Base-by-base conservation (phyloP, 1,139 yeast genomes). In the Suhomyces kunorum region DNA sequence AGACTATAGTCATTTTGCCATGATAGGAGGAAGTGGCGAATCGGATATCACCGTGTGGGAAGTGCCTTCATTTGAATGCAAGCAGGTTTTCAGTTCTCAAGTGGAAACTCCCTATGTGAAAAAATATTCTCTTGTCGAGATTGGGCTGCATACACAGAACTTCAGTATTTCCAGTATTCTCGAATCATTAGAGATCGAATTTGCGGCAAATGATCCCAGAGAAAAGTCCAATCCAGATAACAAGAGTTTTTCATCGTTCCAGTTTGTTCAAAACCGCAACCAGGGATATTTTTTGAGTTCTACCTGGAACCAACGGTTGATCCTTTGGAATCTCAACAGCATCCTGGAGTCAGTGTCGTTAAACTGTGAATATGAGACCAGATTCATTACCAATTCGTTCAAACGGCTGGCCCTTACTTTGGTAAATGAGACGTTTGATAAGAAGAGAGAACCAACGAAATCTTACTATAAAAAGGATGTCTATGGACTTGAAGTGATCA, bases 1-100 rank as follows among this genome's bases (percentile, higher is more conserved):
- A 7, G 38, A 32, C 4, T 36, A 8, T 8, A 23, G 20, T 14
- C 64, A 59, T 66, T 57, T 84, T 6, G 69, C 78, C 11, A 72
- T 86, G 36, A 69, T 78, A 13, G 94, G 92, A 0, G 96, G 95
- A 0, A 76, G 80, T 17, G 70, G 75, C 1, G 73, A 71, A 7
- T 63, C 80, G 0, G 84, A 83, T 47, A 71, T 84, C 8, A 74
- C 86, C 0, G 71, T 87, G 0, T 87, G 96, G 95, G 94, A 87
- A 55, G 66, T 87, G 8, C 81, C 87, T 14, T 70, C 74, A 22
- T 66, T 80, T 32, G 80, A 76, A 38, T 87, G 95, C 50, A 68
- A 77, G 29, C 81, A 78, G 50, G 74, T 84, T 0, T 66, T 76
- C 27, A 61, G 73, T 15, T 59, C 74, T 2, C 61, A 68, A 1